Conservation (phyloP, 2,329 filamentous ascomycete species). For the Alternaria ventricosa region DNA sequence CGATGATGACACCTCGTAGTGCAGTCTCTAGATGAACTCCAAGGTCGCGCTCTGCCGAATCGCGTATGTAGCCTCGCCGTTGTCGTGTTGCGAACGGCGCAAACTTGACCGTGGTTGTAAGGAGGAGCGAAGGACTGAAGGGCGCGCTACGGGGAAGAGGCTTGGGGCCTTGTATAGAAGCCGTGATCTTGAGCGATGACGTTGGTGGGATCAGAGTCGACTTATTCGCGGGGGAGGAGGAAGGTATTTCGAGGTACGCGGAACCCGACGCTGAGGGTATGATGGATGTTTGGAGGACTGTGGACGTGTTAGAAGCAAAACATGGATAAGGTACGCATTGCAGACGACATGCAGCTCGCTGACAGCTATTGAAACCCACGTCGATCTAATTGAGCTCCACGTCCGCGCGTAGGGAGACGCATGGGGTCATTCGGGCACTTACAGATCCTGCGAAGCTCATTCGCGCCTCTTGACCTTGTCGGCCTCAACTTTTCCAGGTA, state of each 20-base stretch:
- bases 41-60: constrained; percentile 85
- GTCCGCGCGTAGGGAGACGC: neutral
- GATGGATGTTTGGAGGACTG: constrained; percentile 88
- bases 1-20: constrained; percentile 85
- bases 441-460: constrained; percentile 87
- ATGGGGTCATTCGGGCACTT: constrained; percentile 48
- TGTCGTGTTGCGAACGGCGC: constrained; percentile 89
- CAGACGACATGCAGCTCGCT: neutral
- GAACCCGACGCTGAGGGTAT: constrained; percentile 94
- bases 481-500: constrained; percentile 56
- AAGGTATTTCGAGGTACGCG: constrained; percentile 75
- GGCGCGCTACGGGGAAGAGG: constrained; percentile 87
- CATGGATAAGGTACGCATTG: neutral
- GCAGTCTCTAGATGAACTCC: constrained; percentile 91
- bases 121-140: constrained; percentile 89
- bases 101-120: constrained; percentile 95
- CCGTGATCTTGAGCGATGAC: constrained; percentile 85
- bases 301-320: constrained; percentile 17
- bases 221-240: constrained; percentile 48
- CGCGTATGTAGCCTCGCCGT: constrained; percentile 83
- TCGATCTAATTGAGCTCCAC: neutral
- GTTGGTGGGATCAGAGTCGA: constrained; percentile 60
- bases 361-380: neutral
- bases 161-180: constrained; percentile 90
- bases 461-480: constrained; percentile 65